Conservation (phyloP, 176 grass and related monocot species). For the Tillandsia fasciculata region DNA sequence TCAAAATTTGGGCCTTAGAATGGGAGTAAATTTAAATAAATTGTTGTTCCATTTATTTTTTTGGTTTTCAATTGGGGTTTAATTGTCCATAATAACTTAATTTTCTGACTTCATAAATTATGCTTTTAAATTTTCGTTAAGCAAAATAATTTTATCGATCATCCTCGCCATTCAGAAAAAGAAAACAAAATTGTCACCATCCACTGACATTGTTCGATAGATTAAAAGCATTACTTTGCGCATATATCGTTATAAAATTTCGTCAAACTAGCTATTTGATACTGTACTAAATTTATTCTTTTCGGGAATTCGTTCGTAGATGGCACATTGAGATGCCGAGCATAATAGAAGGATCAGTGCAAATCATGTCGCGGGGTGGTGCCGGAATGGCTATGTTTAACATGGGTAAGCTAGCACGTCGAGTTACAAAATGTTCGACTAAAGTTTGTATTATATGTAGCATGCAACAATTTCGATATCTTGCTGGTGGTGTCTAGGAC, state of each 20-base stretch:
- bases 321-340: constrained; percentile 49
- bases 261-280: neutral
- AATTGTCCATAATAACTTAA: too few species aligned
- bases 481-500: constrained; percentile 11
- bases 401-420: constrained; percentile 28
- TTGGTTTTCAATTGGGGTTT: too few species aligned
- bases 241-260: neutral
- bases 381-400: constrained; percentile 77
- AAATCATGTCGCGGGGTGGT: constrained; percentile 63
- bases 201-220: too few species aligned
- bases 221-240: too few species aligned
- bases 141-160: too few species aligned
- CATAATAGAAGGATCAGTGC: constrained; percentile 55
- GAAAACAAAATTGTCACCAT: too few species aligned
- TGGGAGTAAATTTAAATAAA: too few species aligned
- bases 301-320: constrained; percentile 28
- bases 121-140: too few species aligned
- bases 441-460: neutral
- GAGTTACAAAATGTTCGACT: neutral
- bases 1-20: neutral
- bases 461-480: neutral
- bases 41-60: too few species aligned
- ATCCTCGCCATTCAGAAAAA: too few species aligned
- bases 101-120: too few species aligned
- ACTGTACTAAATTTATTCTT: neutral